phyloP scores from a whole-genome alignment of 177 flowering plant genomes.

The Vitis hybrid region DNA sequence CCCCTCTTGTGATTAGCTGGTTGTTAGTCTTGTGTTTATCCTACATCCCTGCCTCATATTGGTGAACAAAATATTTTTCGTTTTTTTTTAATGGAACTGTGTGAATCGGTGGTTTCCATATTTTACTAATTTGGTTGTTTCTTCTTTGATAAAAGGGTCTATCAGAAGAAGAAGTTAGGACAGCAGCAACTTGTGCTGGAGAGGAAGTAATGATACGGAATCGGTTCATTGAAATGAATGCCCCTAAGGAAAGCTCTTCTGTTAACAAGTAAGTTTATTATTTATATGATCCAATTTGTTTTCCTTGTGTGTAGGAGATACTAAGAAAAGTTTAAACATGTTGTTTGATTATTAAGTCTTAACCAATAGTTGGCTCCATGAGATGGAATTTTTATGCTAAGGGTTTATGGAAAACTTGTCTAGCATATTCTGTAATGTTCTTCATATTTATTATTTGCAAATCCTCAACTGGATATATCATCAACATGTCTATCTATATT shows the following conservation, averaged over 20 bases:
- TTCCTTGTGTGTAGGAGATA: background rate
- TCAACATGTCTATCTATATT: background rate
- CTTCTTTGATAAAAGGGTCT: slow-evolving; percentile 66
- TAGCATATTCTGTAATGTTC: background rate
- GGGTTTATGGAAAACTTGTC: background rate
- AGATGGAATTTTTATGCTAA: no score
- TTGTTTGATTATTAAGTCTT: background rate
- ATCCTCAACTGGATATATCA: background rate
- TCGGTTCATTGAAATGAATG: slow-evolving; percentile 96
- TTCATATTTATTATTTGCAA: background rate
- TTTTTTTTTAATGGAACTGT: background rate
- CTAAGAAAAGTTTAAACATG: background rate
- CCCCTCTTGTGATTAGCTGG: background rate
- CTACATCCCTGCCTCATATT: background rate
- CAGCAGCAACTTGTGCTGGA: slow-evolving; percentile 98
- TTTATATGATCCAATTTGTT: background rate
- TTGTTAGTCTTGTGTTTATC: no score
- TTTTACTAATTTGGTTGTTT: background rate
- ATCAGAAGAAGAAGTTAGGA: slow-evolving; percentile 95
- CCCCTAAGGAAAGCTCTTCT: slow-evolving; percentile 80
- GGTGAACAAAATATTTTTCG: background rate
- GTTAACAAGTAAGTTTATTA: slow-evolving; percentile 70
- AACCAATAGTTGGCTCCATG: no score
- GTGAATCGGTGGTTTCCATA: background rate
- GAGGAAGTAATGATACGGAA: slow-evolving; percentile 97